A percentile compares a stretch with the other conserved stretches of the same genome.
Conservation (phyloP, 2,329 filamentous ascomycete species). For the Fusarium hainanense region DNA sequence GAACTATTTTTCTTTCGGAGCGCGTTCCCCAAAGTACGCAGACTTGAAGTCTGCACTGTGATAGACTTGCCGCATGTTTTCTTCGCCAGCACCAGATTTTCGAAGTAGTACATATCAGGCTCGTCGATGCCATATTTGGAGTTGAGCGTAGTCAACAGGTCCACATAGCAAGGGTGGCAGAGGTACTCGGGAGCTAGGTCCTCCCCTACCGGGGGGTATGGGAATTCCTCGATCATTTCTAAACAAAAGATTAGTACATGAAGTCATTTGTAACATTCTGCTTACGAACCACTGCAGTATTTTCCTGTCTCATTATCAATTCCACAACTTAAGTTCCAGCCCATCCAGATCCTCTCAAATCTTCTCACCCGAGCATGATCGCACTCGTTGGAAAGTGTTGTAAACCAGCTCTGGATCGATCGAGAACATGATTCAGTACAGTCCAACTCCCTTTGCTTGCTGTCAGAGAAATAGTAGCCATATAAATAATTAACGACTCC, state of each 20-base stretch:
- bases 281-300: background rate
- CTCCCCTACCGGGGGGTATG: too few species aligned
- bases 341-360: rapidly evolving
- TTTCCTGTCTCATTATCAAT: rapidly evolving
- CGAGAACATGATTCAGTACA: background rate
- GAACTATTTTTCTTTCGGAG: background rate
- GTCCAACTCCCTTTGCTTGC: too few species aligned
- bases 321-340: background rate
- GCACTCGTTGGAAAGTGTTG: background rate
- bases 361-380: background rate
- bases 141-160: background rate
- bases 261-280: background rate
- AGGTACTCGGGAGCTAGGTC: background rate
- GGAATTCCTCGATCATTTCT: background rate
- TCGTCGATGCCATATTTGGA: background rate
- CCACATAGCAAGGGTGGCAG: background rate
- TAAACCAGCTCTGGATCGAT: background rate
- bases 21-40: background rate
- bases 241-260: too few species aligned
- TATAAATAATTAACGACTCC: too few species aligned
- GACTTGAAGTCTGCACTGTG: background rate
- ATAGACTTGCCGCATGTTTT: background rate
- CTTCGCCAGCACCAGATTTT: background rate
- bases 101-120: background rate
- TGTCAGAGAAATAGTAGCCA: too few species aligned